These are phyloP conservation scores for Botrytis paeoniae DNA, from an alignment of 2,329 filamentous ascomycete species.

Conservation along the genomic window DNA sequence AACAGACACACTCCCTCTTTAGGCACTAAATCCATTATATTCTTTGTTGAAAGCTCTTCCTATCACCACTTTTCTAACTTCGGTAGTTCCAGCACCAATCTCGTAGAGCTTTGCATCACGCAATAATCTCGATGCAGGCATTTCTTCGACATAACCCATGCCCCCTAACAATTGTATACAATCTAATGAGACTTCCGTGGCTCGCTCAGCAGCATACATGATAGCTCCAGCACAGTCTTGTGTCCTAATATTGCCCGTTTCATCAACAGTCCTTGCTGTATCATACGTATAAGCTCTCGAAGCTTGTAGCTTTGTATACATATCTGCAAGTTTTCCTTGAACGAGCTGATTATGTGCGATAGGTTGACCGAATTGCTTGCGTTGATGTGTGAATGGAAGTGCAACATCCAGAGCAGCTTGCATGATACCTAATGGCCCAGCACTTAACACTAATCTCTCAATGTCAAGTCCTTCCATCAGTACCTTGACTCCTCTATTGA, in stretches of 20 bases:
- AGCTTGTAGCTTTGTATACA: slow-evolving; percentile 92
- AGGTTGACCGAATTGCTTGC: slow-evolving; percentile 82
- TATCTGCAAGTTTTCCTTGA: slow-evolving; percentile 90
- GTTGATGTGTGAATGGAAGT: slow-evolving; percentile 83
- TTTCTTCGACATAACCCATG: slow-evolving; percentile 95
- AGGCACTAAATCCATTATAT: slow-evolving; percentile 29
- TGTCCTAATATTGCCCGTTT: slow-evolving; percentile 68
- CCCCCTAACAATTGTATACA: slow-evolving; percentile 90
- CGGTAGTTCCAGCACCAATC: slow-evolving; percentile 93
- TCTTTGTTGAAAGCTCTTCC: slow-evolving; percentile 48
- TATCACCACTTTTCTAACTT: slow-evolving; percentile 92
- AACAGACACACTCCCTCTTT: background rate
- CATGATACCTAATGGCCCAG: slow-evolving; percentile 92
- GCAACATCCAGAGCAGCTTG: slow-evolving; percentile 82
- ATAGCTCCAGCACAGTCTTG: slow-evolving; percentile 95
- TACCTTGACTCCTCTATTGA: slow-evolving; percentile 83
- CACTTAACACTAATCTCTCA: slow-evolving; percentile 85
- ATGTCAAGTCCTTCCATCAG: slow-evolving; percentile 96
- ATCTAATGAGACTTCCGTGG: slow-evolving; percentile 82
- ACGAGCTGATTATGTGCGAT: slow-evolving; percentile 92
- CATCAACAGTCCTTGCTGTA: slow-evolving; percentile 77
- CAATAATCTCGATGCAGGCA: slow-evolving; percentile 81
- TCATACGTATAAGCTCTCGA: slow-evolving; percentile 83
- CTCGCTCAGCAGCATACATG: slow-evolving; percentile 85
- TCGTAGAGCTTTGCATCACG: slow-evolving; percentile 82